A percentile compares a stretch with the other conserved stretches of the same genome.
Evolutionary conservation across 2,329 filamentous ascomycete genomes (phyloP).

Genomic region (Fusarium hainanense): DNA sequence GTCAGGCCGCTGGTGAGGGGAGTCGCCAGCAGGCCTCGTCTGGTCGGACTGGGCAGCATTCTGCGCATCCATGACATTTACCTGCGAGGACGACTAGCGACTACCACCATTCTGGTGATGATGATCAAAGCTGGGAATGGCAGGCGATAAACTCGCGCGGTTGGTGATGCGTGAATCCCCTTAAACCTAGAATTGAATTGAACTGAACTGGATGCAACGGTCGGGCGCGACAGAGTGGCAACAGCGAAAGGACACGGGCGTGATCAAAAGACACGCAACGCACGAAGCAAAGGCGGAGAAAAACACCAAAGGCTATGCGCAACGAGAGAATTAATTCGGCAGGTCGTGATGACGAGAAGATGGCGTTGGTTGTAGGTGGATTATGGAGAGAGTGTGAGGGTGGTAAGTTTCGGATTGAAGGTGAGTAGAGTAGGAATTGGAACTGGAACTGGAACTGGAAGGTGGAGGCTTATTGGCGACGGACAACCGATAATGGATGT

Average conservation of each 20-base stretch:
- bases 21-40: conserved; percentile 67
- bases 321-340: conserved; percentile 21
- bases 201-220: conserved; percentile 20
- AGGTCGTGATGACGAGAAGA: conserved; percentile 23
- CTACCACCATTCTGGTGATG: conserved; percentile 69
- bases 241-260: conserved; percentile 27
- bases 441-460: conserved; percentile 36
- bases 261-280: conserved; percentile 19
- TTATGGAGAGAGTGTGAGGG: conserved; percentile 4
- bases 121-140: conserved; percentile 34
- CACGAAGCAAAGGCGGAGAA: conserved; percentile 13
- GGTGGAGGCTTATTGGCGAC: conserved; percentile 26
- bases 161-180: conserved; percentile 31
- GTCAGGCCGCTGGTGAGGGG: conserved; percentile 59
- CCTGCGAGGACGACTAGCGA: conserved; percentile 61
- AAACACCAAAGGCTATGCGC: conserved; percentile 21
- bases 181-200: conserved; percentile 12
- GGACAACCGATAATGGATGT: conserved; percentile 27
- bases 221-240: conserved; percentile 24
- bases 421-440: conserved; percentile 20
- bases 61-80: conserved; percentile 77
- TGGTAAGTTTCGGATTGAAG: conserved; percentile 30
- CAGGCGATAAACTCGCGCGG: conserved; percentile 46
- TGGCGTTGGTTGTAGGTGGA: conserved; percentile 25
- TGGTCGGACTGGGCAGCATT: conserved; percentile 72